Base-by-base conservation (phyloP, 768 basidiomycete genomes). In the Phylloporus scabripes region DNA sequence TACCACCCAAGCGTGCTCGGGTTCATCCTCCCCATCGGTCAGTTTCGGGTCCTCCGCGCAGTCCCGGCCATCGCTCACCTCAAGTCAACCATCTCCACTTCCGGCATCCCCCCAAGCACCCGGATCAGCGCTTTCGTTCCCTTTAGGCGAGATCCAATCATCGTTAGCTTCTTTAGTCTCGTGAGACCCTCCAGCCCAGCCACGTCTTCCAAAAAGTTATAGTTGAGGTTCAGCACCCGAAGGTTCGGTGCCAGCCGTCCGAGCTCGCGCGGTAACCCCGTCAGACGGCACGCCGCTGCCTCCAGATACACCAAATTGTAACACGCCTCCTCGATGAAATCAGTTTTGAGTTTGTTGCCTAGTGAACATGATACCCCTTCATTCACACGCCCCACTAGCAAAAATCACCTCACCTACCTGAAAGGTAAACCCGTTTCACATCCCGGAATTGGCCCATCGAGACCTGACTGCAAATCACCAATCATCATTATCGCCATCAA, bases 1-100 rank as follows among this genome's bases (percentile, higher is more conserved):
- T 99, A 98, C 87, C 92, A 95, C 6, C 90, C 90, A 10, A 97
- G 82, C 17, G 94, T 97, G 57, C 88, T 92, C 46, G 96, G 94
- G 63, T 99, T 99, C 92, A 97, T 96, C 68, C 85, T 80, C 58
- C 41, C 49, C 51, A 6, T 23, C 57, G 62, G 60, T 64, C 56
- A 61, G 53, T 62, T 21, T 53, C 62, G 59, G 56, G 60, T 63
- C 37, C 61, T 53, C 38, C 39, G n/a, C 37, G 32, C 49, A 52
- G 32, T 9, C 15, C 42, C 49, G 50, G 49, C 36, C 14, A 37
- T 18, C 37, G 26, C 82, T 66, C 64, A 87, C 95, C 95, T 79
- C 67, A 96, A 81, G 72, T 98, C 95, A 36, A 94, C 65, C 81
- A 89, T 83, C 73, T 96, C 92, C 58, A 91, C 76, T 57, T 89